Base-by-base conservation (phyloP, 352 stramenopile species). In the Phytopythium sindhum region DNA sequence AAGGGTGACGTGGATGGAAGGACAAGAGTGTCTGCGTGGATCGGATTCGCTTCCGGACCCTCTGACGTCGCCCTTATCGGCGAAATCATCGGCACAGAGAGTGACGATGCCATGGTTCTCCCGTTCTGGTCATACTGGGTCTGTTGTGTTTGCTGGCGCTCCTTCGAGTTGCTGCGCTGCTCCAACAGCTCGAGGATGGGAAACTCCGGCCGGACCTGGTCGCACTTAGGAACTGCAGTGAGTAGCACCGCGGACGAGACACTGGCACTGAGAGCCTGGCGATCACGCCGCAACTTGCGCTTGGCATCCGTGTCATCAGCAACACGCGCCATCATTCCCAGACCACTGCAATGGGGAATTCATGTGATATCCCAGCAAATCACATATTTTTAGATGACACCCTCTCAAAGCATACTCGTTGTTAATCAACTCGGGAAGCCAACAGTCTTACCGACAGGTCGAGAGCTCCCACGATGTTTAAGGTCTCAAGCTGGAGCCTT, bases 201-300 rank as follows among this genome's bases (percentile, higher is more conserved):
- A 42, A 79, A 78, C 35, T 63, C 10, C 10, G 68, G 62, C n/a
- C 61, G 31, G 47, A 45, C 23, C 21, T 42, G 12, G 2, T 68
- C 29, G 26, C 6, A 2, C 10, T 61, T 29, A 8, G 74, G 23
- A 24, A 60, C 45, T 35, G 62, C 39, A 0, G 50, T 29, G 1
- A 68, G 29, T 24, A 84, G 65, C 9, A 68, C 71, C 4, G 78
- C 68, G 0, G 66, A 59, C 10, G 75, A 81, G 15, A 84, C 72
- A 63, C 73, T 84, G 2, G 63, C 65, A 50, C 68, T 69, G n/a
- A 84, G 60, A 41, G 35, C 51, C 17, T 69, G 61, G 14, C 67
- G 52, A 21, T 60, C 66, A 7, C 55, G 55, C 37, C 21, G 53
- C 7, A 33, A n/a, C 15, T 19, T 59, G 9, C n/a, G 17, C 24